A percentile compares a stretch with the other conserved stretches of the same genome.
These are phyloP conservation scores for Neurospora sp. DNA, from an alignment of 495 filamentous ascomycete genomes.

Conservation along the genomic window DNA sequence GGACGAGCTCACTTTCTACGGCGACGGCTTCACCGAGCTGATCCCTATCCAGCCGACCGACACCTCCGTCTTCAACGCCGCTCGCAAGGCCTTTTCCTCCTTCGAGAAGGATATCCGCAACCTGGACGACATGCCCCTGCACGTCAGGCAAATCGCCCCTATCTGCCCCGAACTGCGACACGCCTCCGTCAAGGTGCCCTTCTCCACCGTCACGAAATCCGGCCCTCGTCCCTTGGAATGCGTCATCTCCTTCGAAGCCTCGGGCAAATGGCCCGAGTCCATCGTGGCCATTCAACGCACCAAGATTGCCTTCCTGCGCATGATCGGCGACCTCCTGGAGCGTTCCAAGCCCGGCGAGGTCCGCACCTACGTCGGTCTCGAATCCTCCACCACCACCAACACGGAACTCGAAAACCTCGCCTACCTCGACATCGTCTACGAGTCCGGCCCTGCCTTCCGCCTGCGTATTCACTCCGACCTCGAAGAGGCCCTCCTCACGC, in stretches of 20 bases:
- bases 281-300: slow-evolving; percentile 82
- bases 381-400: slow-evolving; percentile 53
- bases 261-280: slow-evolving; percentile 87
- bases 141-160: slow-evolving; percentile 65
- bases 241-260: slow-evolving; percentile 85
- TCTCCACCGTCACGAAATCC: slow-evolving; percentile 28
- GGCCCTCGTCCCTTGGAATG: slow-evolving; percentile 44
- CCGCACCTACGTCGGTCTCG: slow-evolving; percentile 62
- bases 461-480: slow-evolving; percentile 71
- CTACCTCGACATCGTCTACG: slow-evolving; percentile 74
- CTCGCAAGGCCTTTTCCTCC: slow-evolving; percentile 49
- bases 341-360: slow-evolving; percentile 36
- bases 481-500: slow-evolving; percentile 71
- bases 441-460: slow-evolving; percentile 56
- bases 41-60: slow-evolving; percentile 38
- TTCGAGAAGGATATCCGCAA: slow-evolving; percentile 64
- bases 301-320: slow-evolving; percentile 83
- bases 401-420: slow-evolving; percentile 60
- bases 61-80: slow-evolving; percentile 41
- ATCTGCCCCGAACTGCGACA: slow-evolving; percentile 64
- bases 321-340: slow-evolving; percentile 63
- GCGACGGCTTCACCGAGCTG: slow-evolving; percentile 49
- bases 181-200: slow-evolving; percentile 48
- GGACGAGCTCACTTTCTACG: slow-evolving; percentile 45
- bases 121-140: slow-evolving; percentile 71